Percentiles rank a stretch among this genome's conserved stretches.
phyloP scores from a whole-genome alignment of 345 rosid species.

The Euphorbia peplus region DNA sequence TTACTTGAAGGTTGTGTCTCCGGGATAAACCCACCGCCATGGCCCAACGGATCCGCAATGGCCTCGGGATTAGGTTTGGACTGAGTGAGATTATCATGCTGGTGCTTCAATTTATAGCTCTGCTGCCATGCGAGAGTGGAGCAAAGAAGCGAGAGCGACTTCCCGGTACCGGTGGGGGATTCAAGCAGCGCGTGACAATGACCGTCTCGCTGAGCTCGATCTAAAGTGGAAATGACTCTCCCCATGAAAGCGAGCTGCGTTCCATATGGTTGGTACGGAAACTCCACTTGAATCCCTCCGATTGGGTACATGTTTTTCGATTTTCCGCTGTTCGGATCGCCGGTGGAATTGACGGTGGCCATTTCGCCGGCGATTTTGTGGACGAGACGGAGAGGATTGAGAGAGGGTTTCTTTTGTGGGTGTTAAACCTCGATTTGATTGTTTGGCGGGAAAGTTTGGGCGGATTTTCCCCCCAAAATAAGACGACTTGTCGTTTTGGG shows the following conservation, averaged over 20 bases:
- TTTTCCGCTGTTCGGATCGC: conserved; percentile 27
- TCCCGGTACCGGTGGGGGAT: conserved; percentile 96
- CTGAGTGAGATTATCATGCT: conserved; percentile 35
- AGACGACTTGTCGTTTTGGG: no score
- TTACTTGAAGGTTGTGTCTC: conserved; percentile 74
- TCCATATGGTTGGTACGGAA: conserved; percentile 94
- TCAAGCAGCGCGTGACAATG: conserved; percentile 88
- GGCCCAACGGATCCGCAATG: conserved; percentile 63
- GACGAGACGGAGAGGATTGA: background rate
- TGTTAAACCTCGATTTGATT: background rate
- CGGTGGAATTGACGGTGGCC: conserved; percentile 29
- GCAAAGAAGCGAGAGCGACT: conserved; percentile 94
- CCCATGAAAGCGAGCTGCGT: conserved; percentile 95
- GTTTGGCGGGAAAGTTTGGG: conserved; percentile 10
- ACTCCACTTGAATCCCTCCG: conserved; percentile 76
- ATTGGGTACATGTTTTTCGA: conserved; percentile 47
- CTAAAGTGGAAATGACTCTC: conserved; percentile 83
- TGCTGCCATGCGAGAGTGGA: conserved; percentile 93
- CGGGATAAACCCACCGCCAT: conserved; percentile 87
- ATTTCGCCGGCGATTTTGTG: conserved; percentile 17
- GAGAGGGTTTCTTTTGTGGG: background rate
- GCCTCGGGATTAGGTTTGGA: conserved; percentile 68
- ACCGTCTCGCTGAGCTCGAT: conserved; percentile 83
- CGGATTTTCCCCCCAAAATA: no score
- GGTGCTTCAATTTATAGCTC: conserved; percentile 41